Conservation (phyloP, 768 basidiomycete genomes). For the Naganishia vaughanmartiniae region DNA sequence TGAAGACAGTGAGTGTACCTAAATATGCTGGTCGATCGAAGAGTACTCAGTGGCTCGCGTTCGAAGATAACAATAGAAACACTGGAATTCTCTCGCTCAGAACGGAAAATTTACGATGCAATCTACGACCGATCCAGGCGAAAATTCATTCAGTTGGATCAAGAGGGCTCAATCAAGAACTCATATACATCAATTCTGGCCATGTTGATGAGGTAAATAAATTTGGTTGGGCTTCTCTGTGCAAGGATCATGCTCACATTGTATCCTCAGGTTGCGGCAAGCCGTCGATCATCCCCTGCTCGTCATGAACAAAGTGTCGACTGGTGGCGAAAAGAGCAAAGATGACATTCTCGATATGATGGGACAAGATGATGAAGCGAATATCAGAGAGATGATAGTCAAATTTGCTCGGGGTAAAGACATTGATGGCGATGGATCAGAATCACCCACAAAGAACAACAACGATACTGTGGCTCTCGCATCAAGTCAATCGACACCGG, state of each 20-base stretch:
- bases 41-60: slow-evolving; percentile 17
- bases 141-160: slow-evolving; percentile 74
- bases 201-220: slow-evolving; percentile 81
- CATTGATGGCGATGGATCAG: slow-evolving; percentile 34
- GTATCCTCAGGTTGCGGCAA: slow-evolving; percentile 67
- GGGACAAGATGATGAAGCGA: slow-evolving; percentile 33
- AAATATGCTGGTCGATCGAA: slow-evolving; percentile 7
- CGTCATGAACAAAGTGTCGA: slow-evolving; percentile 60
- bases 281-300: slow-evolving; percentile 88
- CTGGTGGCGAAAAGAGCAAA: slow-evolving; percentile 53
- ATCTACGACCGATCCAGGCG: slow-evolving; percentile 75
- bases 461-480: slow-evolving; percentile 5
- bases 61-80: slow-evolving; percentile 66
- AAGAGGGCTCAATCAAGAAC: slow-evolving; percentile 81
- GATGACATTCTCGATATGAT: slow-evolving; percentile 39
- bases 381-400: slow-evolving; percentile 63
- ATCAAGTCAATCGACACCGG: slow-evolving; percentile 4
- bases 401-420: slow-evolving; percentile 56
- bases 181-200: slow-evolving; percentile 62
- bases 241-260: slow-evolving; percentile 24
- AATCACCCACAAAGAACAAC: not conserved
- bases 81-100: slow-evolving; percentile 75
- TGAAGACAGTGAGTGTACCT: slow-evolving; percentile 65
- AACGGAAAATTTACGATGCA: slow-evolving; percentile 83
- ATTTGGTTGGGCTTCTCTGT: slow-evolving; percentile 6